Conservation (phyloP, 2,329 filamentous ascomycete genomes). For the Truncatella angustata region DNA sequence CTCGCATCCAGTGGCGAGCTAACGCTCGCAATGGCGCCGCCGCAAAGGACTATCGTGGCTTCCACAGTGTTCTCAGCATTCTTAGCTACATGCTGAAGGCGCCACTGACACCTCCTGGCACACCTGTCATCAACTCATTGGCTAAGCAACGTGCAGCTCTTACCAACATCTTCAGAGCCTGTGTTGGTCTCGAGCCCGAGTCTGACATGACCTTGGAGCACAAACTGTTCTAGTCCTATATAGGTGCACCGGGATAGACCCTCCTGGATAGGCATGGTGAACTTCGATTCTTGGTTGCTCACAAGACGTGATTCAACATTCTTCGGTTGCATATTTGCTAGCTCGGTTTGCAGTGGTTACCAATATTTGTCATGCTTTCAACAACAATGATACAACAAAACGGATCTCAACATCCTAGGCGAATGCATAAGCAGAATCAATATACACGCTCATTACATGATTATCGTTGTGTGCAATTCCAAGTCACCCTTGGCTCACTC, state of each 20-base stretch:
- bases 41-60: constrained; percentile 74
- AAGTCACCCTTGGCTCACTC: background rate
- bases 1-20: constrained; percentile 88
- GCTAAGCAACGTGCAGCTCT: constrained; percentile 93
- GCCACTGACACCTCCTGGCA: constrained; percentile 88
- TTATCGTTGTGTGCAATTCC: background rate
- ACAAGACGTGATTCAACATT: background rate
- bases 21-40: constrained; percentile 48
- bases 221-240: constrained; percentile 77
- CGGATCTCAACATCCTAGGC: background rate
- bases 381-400: background rate
- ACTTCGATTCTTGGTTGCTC: background rate
- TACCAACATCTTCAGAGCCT: constrained; percentile 98
- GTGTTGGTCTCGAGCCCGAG: constrained; percentile 94
- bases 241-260: too few species aligned
- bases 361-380: background rate
- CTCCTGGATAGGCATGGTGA: background rate
- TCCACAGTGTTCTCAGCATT: constrained; percentile 95
- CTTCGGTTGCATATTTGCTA: background rate
- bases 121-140: constrained; percentile 91
- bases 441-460: background rate
- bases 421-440: background rate
- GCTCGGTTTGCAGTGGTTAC: background rate
- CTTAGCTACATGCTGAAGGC: constrained; percentile 99
- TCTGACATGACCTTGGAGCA: constrained; percentile 99